Base-by-base conservation (phyloP, 2,329 filamentous ascomycete genomes). In the Emergomyces pasteurianus region DNA sequence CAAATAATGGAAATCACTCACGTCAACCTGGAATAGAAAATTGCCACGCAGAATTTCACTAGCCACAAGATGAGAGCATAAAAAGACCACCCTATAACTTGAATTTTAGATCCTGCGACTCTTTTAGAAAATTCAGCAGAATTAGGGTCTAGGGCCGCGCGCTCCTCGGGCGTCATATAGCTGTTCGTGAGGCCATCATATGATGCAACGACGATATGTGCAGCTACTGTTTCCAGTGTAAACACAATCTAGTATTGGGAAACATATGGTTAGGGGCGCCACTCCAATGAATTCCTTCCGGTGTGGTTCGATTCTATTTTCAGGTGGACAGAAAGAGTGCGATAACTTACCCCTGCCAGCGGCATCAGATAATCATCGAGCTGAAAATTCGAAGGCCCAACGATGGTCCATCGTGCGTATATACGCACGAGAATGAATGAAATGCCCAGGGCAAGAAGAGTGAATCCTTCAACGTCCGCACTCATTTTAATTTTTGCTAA, bases 351-450 rank as follows among this genome's bases (percentile, higher is more conserved):
- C 62, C 77, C 76, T 5, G 79, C 82, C 21, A 83, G n/a, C 52
- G 80, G 70, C 71, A 85, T 83, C 36, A 86, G 67, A 65, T 82
- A 85, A 63, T 87, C 84, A 68, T 86, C 84, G 0, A 77, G 73
- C 64, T 78, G 75, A 60, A 86, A 77, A n/a, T 76, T 75, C 60
- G 70, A 72, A 43, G 78, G 71, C 16, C 83, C 83, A 1, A 79
- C 78, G 12, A 70, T 70, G 61, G 66, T 73, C 65, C 80, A 73
- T 54, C 84, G 75, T 10, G 81, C 77, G 58, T 76, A 78, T 1
- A 78, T 77, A 38, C 84, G 77, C 12, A 86, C 66, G 8, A 68
- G 67, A 14, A 84, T 83, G 53, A 83, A 66, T 38, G 77, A 59
- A 21, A 82, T 69, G 6, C 79, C 81, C 28, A 84, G 65, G 0